These are phyloP conservation scores for Podaxis rugospora DNA, from an alignment of 768 basidiomycete genomes.

Conservation along the genomic window DNA sequence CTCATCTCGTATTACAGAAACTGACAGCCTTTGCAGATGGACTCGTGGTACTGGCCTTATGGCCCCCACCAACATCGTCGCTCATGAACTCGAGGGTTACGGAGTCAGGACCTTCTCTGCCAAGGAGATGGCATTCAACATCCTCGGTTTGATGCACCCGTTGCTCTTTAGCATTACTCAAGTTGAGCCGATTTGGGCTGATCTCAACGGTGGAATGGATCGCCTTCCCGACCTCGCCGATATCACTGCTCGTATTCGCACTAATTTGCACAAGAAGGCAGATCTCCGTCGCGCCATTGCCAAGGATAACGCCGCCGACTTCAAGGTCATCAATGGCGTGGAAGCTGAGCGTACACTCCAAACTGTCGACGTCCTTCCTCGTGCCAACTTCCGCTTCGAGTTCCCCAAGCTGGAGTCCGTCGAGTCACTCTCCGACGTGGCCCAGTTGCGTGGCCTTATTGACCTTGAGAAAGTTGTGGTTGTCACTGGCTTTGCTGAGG, in stretches of 20 bases:
- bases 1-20: not conserved
- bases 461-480: slow-evolving; percentile 97
- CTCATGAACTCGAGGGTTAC: slow-evolving; percentile 87
- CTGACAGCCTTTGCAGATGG: slow-evolving; percentile 54
- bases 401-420: slow-evolving; percentile 82
- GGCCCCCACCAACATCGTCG: slow-evolving; percentile 92
- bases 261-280: slow-evolving; percentile 76
- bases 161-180: slow-evolving; percentile 99
- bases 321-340: slow-evolving; percentile 83
- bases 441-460: slow-evolving; percentile 79
- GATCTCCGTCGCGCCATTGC: slow-evolving; percentile 92
- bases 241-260: slow-evolving; percentile 83
- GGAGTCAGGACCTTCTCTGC: slow-evolving; percentile 98
- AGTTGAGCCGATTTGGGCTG: slow-evolving; percentile 99
- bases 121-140: slow-evolving; percentile 99
- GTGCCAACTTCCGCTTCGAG: slow-evolving; percentile 96
- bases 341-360: slow-evolving; percentile 92
- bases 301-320: slow-evolving; percentile 94
- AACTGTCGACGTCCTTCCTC: slow-evolving; percentile 88
- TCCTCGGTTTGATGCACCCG: slow-evolving; percentile 98
- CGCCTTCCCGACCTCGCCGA: slow-evolving; percentile 93
- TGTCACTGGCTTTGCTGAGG: slow-evolving; percentile 94
- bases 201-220: slow-evolving; percentile 98
- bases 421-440: slow-evolving; percentile 68
- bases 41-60: slow-evolving; percentile 97